Base-by-base conservation (phyloP, 1,139 yeast species). In the Candida pseudocylindracea region DNA sequence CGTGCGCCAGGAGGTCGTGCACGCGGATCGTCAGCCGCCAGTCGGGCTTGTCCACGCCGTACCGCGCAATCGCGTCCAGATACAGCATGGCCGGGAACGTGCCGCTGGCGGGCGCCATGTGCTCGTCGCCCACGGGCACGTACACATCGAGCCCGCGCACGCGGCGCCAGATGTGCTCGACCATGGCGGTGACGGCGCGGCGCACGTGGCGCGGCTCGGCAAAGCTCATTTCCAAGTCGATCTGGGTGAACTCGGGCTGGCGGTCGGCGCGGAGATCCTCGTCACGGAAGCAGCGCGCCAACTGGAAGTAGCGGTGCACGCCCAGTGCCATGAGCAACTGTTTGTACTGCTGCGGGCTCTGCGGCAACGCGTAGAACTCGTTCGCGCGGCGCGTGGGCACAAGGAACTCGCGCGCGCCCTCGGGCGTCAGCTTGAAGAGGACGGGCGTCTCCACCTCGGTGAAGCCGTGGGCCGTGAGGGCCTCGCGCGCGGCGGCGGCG, bases 11-110 rank as follows among this genome's bases (percentile, higher is more conserved):
- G 25, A 83, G 43, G 37, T 67, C 59, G 2, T 47, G 40, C 30
- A 85, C 67, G 29, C 58, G 50, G 30, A 80, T 43, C 7, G 54
- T 50, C 0, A 76, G 73, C 37, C 95, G 60, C 41, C 88, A 51
- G 48, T 88, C 96, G 0, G 99, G 99, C 49, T 88, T 88, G 47
- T 88, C 99, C 34, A 85, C 79, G 20, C 99, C 99, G 45, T 69
- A 88, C 20, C 54, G 56, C 2, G 65, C 47, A 50, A 91, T 61
- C 0, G 85, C 93, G 8, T 79, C 76, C 2, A 49, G 42, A 44
- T 88, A 88, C 2, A 67, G 55, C 37, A 83, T 44, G 10, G 29
- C 11, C 13, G 33, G 26, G 33, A 40, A 38, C 9, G 10, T 25
- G 9, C 29, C 26, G 2, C 36, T 34, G n/a, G 48, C 39, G 30